phyloP scores from a whole-genome alignment of 1,284 basidiomycete species.

The Fistulinella cinereoalba region DNA sequence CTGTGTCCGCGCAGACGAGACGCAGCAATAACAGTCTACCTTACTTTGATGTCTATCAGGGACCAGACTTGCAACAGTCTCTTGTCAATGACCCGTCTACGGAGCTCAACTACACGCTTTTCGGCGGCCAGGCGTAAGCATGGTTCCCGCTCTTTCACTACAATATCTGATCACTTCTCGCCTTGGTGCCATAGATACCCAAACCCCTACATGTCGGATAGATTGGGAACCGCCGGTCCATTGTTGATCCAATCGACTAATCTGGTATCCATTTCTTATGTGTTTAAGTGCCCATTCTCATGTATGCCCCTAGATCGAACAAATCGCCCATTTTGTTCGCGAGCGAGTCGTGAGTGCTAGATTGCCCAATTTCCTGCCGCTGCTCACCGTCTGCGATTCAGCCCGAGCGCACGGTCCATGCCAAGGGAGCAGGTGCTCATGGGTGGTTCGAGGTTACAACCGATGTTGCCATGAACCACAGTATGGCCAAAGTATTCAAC shows the following conservation, averaged over 20 bases:
- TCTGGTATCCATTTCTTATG: slow-evolving; percentile 6
- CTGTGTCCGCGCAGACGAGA: slow-evolving; percentile 7
- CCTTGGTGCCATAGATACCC: slow-evolving; percentile 11
- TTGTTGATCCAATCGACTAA: slow-evolving; percentile 18
- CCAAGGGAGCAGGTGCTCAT: slow-evolving; percentile 52
- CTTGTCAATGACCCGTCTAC: slow-evolving; percentile 19
- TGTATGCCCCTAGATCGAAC: slow-evolving; percentile 34
- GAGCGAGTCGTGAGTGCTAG: slow-evolving; percentile 40
- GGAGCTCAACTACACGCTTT: slow-evolving; percentile 18
- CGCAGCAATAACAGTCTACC: slow-evolving; percentile 11
- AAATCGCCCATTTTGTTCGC: slow-evolving; percentile 55
- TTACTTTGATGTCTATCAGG: slow-evolving; percentile 21
- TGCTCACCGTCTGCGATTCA: slow-evolving; percentile 1
- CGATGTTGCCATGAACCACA: slow-evolving; percentile 43
- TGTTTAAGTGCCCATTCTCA: background rate
- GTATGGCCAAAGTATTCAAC: slow-evolving; percentile 20
- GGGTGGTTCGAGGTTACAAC: slow-evolving; percentile 49
- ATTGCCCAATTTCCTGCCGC: background rate
- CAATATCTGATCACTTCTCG: background rate
- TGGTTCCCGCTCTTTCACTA: background rate
- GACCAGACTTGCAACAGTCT: slow-evolving; percentile 13
- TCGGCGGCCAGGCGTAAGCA: slow-evolving; percentile 17
- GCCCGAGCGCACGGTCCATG: slow-evolving; percentile 42
- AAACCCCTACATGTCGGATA: slow-evolving; percentile 20
- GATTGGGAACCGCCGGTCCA: slow-evolving; percentile 18